Percentiles rank a stretch among this genome's conserved stretches.
Evolutionary conservation across 208 protist genomes (phyloP).

Genomic region (Novymonas esmeraldas): DNA sequence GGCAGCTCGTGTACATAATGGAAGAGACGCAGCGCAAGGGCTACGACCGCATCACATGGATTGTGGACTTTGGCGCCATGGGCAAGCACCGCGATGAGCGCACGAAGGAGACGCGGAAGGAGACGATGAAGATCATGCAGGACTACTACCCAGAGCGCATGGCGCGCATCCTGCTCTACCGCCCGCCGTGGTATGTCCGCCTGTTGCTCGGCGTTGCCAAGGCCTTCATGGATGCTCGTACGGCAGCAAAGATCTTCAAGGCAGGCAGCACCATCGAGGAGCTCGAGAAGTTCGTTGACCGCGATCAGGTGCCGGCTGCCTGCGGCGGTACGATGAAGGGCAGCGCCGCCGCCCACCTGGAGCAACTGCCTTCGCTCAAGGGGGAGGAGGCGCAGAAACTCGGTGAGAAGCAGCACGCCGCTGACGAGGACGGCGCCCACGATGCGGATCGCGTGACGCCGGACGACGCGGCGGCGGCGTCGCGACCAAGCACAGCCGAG

Average conservation of each 20-base stretch:
- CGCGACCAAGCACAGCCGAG: no score
- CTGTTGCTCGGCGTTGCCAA: conserved; percentile 38
- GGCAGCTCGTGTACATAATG: conserved; percentile 69
- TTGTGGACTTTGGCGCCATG: conserved; percentile 71
- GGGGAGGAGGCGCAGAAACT: not conserved
- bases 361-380: conserved; percentile 15
- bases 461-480: not conserved
- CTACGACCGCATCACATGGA: conserved; percentile 69
- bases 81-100: conserved; percentile 50
- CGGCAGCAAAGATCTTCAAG: conserved; percentile 42
- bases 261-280: conserved; percentile 41
- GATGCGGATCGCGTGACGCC: not conserved
- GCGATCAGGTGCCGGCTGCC: conserved; percentile 34
- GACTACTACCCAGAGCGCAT: conserved; percentile 78
- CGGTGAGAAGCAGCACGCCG: not conserved
- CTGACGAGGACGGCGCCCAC: not conserved
- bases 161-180: conserved; percentile 52
- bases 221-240: conserved; percentile 62
- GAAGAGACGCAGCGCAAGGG: conserved; percentile 58
- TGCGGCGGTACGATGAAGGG: conserved; percentile 39
- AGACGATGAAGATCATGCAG: conserved; percentile 65
- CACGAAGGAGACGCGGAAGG: conserved; percentile 48
- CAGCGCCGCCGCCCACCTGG: conserved; percentile 4
- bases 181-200: conserved; percentile 63
- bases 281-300: conserved; percentile 44